Evolutionary conservation across 108 stramenopile species (phyloP).

Genomic region (Skeletonema grethae): DNA sequence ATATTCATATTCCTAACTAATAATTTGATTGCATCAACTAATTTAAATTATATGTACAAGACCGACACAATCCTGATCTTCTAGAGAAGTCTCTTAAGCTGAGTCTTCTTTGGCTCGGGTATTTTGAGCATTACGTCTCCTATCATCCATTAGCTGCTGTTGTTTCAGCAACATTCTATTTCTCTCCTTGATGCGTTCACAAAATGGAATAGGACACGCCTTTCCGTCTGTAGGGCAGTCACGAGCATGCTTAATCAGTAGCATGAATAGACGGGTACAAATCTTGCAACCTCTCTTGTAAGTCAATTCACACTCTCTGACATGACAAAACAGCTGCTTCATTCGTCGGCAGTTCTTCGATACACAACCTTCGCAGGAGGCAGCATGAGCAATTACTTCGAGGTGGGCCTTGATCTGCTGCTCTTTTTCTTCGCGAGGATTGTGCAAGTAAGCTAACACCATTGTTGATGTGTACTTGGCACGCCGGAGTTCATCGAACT

Average conservation of each 20-base stretch:
- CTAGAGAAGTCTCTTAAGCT: background rate
- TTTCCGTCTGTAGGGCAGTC: slow-evolving; percentile 58
- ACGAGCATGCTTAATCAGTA: slow-evolving; percentile 86
- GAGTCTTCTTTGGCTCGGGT: slow-evolving; percentile 15
- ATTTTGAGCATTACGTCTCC: slow-evolving; percentile 80
- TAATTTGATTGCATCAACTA: no score
- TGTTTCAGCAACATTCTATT: slow-evolving; percentile 59
- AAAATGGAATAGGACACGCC: slow-evolving; percentile 82
- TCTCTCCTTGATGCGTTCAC: slow-evolving; percentile 72
- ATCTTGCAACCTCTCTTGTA: slow-evolving; percentile 76
- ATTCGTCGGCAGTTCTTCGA: slow-evolving; percentile 86
- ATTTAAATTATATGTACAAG: no score
- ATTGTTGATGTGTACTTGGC: slow-evolving; percentile 97
- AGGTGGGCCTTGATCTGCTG: slow-evolving; percentile 74
- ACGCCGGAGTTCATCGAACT: slow-evolving; percentile 94
- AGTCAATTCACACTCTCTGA: slow-evolving; percentile 59
- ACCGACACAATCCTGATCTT: background rate
- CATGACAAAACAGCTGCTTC: slow-evolving; percentile 80
- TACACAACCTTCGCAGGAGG: slow-evolving; percentile 69
- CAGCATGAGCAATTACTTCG: slow-evolving; percentile 80
- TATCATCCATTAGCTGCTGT: slow-evolving; percentile 82
- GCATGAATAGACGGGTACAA: slow-evolving; percentile 79
- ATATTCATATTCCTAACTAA: no score
- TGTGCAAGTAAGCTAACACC: slow-evolving; percentile 92
- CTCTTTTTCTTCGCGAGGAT: slow-evolving; percentile 78